phyloP scores from a whole-genome alignment of 345 rosid species.

The Eutrema yunnanense region DNA sequence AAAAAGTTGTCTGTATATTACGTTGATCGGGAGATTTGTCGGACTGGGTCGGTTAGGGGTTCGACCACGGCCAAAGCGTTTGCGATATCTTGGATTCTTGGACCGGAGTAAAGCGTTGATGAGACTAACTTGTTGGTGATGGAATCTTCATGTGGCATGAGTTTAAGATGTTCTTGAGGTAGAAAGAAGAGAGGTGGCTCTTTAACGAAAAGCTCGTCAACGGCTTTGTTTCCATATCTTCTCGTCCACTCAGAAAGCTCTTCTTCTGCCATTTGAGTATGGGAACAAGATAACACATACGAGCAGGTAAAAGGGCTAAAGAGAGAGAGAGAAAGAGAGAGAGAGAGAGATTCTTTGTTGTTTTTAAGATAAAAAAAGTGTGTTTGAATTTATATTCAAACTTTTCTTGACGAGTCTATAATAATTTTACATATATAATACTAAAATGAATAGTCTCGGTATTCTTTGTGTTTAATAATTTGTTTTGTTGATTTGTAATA shows the following conservation, averaged over 20 bases:
- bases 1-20: background rate
- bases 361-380: background rate
- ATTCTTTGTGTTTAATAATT: background rate
- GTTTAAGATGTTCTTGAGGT: conserved; percentile 18
- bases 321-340: conserved; percentile 5
- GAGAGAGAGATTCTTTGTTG: conserved; percentile 14
- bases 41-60: background rate
- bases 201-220: conserved; percentile 46
- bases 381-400: background rate
- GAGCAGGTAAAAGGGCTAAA: background rate
- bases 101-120: conserved; percentile 48
- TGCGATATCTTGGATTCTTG: conserved; percentile 50
- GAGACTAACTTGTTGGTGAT: conserved; percentile 31
- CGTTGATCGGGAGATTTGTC: background rate
- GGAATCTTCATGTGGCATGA: conserved; percentile 22
- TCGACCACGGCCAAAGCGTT: conserved; percentile 33
- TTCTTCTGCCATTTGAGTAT: conserved; percentile 28
- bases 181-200: conserved; percentile 43
- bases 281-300: background rate
- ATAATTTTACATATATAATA: background rate
- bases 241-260: conserved; percentile 22
- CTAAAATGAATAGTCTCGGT: background rate
- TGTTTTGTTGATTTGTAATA: background rate
- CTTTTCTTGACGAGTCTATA: background rate
- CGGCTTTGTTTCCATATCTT: conserved; percentile 32